Evolutionary conservation across 768 basidiomycete genomes (phyloP), one percentile per base, ranked within the genome.

Genomic region (Kwoniella mangroviensis): DNA sequence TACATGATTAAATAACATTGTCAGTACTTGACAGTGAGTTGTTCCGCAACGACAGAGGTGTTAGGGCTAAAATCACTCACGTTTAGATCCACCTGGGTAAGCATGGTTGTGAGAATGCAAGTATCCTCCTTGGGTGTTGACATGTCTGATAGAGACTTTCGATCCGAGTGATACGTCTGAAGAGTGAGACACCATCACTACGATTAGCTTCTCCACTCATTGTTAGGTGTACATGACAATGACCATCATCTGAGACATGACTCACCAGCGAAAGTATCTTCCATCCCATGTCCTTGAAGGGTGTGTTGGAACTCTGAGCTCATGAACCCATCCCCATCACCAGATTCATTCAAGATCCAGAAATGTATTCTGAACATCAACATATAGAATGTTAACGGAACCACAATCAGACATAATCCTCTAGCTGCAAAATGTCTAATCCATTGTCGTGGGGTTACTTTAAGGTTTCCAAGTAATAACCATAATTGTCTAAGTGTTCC

Each of bases 311-410:
- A 99, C 81, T 94, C 95, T 2, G 94, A 92, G 84, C 92, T 96
- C 97, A 99, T 99, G 84, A 99, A 99, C 0, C 95, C 94, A 81
- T 98, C 97, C 0, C 97, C 97, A 63, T 98, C 96, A 41, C 97
- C 97, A 1, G 92, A 91, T 83, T 91, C 91, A 78, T 89, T 88
- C 34, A 99, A 86, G 74, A 99, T 87, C 79, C 90, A 78, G 84
- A 98, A 98, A 82, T 99, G 97, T 63, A 99, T 89, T 83, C 91
- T 88, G 86, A 99, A 99, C 92, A 97, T 97, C 80, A 85, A 82
- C 92, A 98, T 94, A 85, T 99, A 99, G 82, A 99, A 95, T 45
- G 90, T 51, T 41, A 90, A 80, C 3, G 97, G 96, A 3, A 99
- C 81, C 41, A 86, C 86, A 76, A 99, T 98, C 66, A 98, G 86